Evolutionary conservation across 2,329 filamentous ascomycete species (phyloP).

Genomic region (Fusarium penzigii): DNA sequence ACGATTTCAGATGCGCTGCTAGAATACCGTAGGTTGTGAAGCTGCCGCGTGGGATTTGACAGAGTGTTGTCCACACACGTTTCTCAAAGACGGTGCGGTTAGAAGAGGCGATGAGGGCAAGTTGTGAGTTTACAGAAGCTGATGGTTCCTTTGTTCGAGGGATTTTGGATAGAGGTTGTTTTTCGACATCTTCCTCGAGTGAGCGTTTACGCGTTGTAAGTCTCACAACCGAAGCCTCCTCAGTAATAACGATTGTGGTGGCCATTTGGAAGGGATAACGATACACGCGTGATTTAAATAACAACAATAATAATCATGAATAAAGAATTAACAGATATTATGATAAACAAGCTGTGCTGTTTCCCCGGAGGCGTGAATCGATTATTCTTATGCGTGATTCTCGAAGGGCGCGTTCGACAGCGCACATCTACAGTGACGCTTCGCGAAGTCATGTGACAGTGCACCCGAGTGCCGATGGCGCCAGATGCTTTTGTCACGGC

Average conservation of each 20-base stretch:
- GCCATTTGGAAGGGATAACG: conserved; percentile 9
- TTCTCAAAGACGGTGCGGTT: conserved; percentile 58
- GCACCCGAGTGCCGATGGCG: background rate
- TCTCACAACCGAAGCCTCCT: too few relatives aligned
- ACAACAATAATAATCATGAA: too few relatives aligned
- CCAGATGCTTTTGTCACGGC: background rate
- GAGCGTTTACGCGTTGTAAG: conserved; percentile 14
- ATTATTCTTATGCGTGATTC: conserved; percentile 10
- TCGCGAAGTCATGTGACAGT: conserved; percentile 32
- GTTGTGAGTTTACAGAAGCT: conserved; percentile 38
- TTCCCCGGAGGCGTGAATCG: background rate
- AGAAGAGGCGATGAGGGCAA: conserved; percentile 47
- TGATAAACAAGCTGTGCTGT: too few relatives aligned
- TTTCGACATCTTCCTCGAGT: conserved; percentile 17
- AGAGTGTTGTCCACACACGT: conserved; percentile 69
- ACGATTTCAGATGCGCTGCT: conserved; percentile 66
- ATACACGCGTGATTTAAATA: background rate
- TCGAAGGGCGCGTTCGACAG: conserved; percentile 22
- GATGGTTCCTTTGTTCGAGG: conserved; percentile 10
- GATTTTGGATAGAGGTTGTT: conserved; percentile 11
- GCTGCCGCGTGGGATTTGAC: conserved; percentile 73
- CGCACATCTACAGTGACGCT: conserved; percentile 31
- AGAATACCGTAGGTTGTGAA: conserved; percentile 79
- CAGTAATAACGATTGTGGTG: background rate
- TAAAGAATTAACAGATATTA: too few relatives aligned